Percentiles rank a stretch among this genome's conserved stretches.
phyloP scores from a whole-genome alignment of 768 basidiomycete genomes.

The Serpula lacrymans region DNA sequence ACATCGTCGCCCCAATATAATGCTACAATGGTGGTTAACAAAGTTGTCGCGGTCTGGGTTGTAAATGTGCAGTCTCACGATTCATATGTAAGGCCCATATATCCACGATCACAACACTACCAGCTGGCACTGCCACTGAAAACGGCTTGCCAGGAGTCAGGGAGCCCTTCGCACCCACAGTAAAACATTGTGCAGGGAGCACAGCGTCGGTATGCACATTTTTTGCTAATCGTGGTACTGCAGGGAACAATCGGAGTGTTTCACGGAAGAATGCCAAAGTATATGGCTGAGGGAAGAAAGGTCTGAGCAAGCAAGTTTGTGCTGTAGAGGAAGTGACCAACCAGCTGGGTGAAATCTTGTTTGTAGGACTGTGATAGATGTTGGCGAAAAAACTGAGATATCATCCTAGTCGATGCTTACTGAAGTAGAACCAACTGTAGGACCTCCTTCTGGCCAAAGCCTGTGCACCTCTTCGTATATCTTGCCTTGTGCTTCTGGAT shows the following conservation, averaged over 20 bases:
- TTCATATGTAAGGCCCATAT: conserved; percentile 42
- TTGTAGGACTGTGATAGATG: conserved; percentile 33
- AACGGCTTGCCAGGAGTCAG: conserved; percentile 23
- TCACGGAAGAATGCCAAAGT: conserved; percentile 42
- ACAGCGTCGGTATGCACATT: conserved; percentile 31
- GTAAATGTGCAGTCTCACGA: conserved; percentile 28
- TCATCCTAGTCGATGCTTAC: conserved; percentile 26
- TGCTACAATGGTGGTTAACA: conserved; percentile 23
- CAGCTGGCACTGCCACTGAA: conserved; percentile 34
- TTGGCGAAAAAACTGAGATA: too few relatives aligned
- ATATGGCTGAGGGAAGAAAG: conserved; percentile 34
- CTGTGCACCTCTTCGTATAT: conserved; percentile 37
- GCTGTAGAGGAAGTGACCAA: conserved; percentile 10
- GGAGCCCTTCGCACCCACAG: conserved; percentile 13
- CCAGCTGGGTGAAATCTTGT: conserved; percentile 35
- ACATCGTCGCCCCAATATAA: conserved; percentile 48
- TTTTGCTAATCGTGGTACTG: conserved; percentile 34
- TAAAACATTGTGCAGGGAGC: conserved; percentile 33
- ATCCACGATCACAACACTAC: conserved; percentile 39
- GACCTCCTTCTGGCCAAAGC: conserved; percentile 38
- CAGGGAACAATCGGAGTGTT: conserved; percentile 41
- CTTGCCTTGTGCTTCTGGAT: conserved; percentile 47
- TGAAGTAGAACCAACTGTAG: conserved; percentile 19
- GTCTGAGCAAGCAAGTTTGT: conserved; percentile 1
- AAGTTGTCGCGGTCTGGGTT: not conserved